These are phyloP conservation scores for Rheum nobile DNA, from an alignment of 148 eudicot genomes.

Conservation along the genomic window DNA sequence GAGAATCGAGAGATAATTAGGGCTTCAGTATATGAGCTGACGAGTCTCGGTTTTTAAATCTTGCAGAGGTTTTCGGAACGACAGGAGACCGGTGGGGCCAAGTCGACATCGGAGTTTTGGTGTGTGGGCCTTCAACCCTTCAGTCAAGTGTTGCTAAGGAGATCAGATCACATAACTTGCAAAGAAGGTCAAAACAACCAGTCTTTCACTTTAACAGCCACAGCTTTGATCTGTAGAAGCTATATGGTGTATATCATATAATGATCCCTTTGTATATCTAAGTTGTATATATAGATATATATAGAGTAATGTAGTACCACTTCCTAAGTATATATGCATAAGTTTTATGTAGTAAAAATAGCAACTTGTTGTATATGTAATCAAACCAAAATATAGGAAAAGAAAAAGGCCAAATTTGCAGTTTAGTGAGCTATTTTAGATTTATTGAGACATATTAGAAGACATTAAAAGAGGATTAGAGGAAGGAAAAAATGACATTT, in stretches of 20 bases:
- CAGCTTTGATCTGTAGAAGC: conserved; percentile 6
- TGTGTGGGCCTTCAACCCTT: conserved; percentile 3
- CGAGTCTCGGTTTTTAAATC: not conserved
- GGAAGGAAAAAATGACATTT: not conserved
- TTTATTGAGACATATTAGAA: no score
- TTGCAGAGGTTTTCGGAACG: not conserved
- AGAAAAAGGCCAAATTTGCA: no score
- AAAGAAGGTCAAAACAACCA: conserved; percentile 6
- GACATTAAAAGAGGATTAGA: no score
- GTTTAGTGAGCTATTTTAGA: no score
- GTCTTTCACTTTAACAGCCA: conserved; percentile 8
- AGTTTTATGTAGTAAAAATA: not conserved
- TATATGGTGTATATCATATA: not conserved
- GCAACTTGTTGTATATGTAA: no score
- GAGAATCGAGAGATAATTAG: no score
- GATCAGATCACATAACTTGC: conserved; percentile 5
- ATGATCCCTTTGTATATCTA: not conserved
- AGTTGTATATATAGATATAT: not conserved
- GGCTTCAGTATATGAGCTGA: no score
- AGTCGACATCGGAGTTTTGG: conserved; percentile 3
- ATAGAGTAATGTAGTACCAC: not conserved
- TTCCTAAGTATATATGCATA: not conserved
- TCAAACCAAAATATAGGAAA: no score
- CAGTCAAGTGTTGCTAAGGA: conserved; percentile 9
- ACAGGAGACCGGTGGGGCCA: conserved; percentile 4